Percentiles rank a stretch among this genome's conserved stretches.
These are phyloP conservation scores for Lactarius akahatsu DNA, from an alignment of 768 basidiomycete species.

Conservation along the genomic window DNA sequence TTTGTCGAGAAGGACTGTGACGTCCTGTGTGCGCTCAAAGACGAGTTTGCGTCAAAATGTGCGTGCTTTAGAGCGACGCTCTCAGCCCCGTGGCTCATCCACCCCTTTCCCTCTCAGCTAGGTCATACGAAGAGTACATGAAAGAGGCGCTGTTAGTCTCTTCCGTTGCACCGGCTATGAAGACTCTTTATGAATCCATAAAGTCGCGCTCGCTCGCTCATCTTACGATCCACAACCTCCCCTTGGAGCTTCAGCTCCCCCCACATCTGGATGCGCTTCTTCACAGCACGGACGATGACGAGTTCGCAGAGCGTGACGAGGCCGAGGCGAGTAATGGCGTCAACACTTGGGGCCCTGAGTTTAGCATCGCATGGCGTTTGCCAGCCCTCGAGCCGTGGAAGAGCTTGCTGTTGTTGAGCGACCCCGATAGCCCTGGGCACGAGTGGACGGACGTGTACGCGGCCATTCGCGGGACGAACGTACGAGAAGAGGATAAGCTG, in stretches of 20 bases:
- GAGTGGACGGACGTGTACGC: slow-evolving; percentile 53
- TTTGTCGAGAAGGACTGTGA: slow-evolving; percentile 86
- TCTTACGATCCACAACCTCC: slow-evolving; percentile 73
- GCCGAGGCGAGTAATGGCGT: slow-evolving; percentile 52
- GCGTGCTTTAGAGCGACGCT: slow-evolving; percentile 9
- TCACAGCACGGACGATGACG: slow-evolving; percentile 60
- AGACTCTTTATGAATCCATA: slow-evolving; percentile 73
- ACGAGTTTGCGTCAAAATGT: slow-evolving; percentile 69
- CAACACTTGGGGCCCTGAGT: slow-evolving; percentile 61
- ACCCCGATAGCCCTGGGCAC: slow-evolving; percentile 45
- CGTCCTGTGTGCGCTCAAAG: slow-evolving; percentile 64
- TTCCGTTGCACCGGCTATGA: slow-evolving; percentile 78
- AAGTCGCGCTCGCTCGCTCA: slow-evolving; percentile 75
- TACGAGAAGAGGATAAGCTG: slow-evolving; percentile 61
- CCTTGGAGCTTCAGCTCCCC: slow-evolving; percentile 84
- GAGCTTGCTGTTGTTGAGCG: slow-evolving; percentile 74
- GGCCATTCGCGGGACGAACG: slow-evolving; percentile 57
- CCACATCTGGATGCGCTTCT: slow-evolving; percentile 73
- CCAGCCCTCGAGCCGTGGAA: slow-evolving; percentile 89
- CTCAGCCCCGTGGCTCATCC: neutral
- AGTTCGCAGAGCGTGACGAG: slow-evolving; percentile 46
- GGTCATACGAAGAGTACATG: slow-evolving; percentile 57
- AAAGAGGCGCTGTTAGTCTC: slow-evolving; percentile 60
- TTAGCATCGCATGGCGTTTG: slow-evolving; percentile 70
- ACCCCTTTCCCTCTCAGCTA: slow-evolving; percentile 41